Evolutionary conservation across 495 filamentous ascomycete species (phyloP).

Genomic region (Elasticomyces elasticus): DNA sequence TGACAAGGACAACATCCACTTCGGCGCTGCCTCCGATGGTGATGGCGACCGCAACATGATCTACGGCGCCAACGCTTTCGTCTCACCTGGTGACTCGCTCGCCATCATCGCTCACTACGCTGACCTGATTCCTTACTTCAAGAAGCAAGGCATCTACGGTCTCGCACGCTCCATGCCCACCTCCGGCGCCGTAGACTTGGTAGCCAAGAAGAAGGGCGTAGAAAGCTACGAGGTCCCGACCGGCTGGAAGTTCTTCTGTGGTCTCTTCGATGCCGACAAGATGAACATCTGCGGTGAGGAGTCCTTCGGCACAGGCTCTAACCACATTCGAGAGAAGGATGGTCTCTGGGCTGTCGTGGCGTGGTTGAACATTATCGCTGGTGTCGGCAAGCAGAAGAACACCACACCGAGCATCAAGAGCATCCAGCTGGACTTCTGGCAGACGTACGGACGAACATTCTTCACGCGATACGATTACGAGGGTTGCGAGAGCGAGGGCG

Average conservation of each 20-base stretch:
- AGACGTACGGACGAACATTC: slow-evolving; percentile 91
- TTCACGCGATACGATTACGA: slow-evolving; percentile 99
- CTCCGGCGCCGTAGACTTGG: slow-evolving; percentile 85
- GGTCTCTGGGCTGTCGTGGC: slow-evolving; percentile 94
- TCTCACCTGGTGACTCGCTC: slow-evolving; percentile 91
- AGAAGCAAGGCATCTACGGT: slow-evolving; percentile 90
- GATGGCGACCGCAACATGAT: slow-evolving; percentile 99
- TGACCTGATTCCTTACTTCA: slow-evolving; percentile 91
- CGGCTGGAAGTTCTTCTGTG: slow-evolving; percentile 99
- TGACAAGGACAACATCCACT: slow-evolving; percentile 82
- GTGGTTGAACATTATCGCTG: slow-evolving; percentile 97
- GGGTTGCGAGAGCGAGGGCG: slow-evolving; percentile 79
- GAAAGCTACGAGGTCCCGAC: slow-evolving; percentile 94
- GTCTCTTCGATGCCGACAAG: slow-evolving; percentile 91
- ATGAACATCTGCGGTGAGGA: slow-evolving; percentile 98
- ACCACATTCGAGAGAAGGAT: slow-evolving; percentile 98
- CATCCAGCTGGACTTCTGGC: slow-evolving; percentile 97
- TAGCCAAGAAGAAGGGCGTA: slow-evolving; percentile 86
- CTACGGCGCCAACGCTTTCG: slow-evolving; percentile 91
- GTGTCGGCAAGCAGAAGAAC: slow-evolving; percentile 68
- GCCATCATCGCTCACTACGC: slow-evolving; percentile 98
- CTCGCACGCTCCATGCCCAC: slow-evolving; percentile 96
- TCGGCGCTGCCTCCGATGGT: slow-evolving; percentile 91
- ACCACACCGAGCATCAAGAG: slow-evolving; percentile 75
- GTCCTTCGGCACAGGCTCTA: slow-evolving; percentile 96